Base-by-base conservation (phyloP, 768 basidiomycete species). In the Holtermannia corniformis region DNA sequence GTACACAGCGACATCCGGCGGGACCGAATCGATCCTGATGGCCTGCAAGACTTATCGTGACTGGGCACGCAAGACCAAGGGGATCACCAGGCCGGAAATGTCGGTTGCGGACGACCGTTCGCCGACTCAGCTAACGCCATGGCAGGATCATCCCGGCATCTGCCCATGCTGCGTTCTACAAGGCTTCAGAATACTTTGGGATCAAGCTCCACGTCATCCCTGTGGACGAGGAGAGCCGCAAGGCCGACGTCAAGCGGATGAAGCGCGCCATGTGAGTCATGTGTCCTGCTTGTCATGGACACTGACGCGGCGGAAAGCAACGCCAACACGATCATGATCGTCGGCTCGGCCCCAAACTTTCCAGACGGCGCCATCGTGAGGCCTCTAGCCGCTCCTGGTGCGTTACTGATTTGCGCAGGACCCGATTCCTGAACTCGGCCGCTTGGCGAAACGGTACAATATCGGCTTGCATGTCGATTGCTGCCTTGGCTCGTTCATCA, bases 11-110 rank as follows among this genome's bases (percentile, higher is more conserved):
- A 99, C 93, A 1, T 85, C 85, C 0, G 93, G 93, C 13, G 93
- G 93, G 4, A 99, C 93, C 0, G 93, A 99, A 70, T 87, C 86
- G 20, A 96, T 97, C 61, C 76, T 99, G 46, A 91, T 96, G 90
- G 83, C 90, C 1, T 79, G 89, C 59, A 96, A 96, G 76, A 86
- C 91, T 0, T 83, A 99, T 50, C 80, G 90, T 13, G 91, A 96
- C 59, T 95, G 92, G 87, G 93, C 88, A 4, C 75, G 78, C 43
- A 79, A 76, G 1, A 82, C 83, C 40, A 92, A 90, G 70, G 88
- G 89, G 5, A 87, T 96, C 61, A 87, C 79, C 0, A 80, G 85
- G 55, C 93, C 93, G 0, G 93, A 99, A 70, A 91, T 97, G 92
- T 89, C 57, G 27, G 82, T 73, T 16, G 7, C 49, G 24, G 41